A percentile compares a stretch with the other conserved stretches of the same genome.
Conservation (phyloP, 192 early-diverging fungal species). For the Umbelopsis sp. region DNA sequence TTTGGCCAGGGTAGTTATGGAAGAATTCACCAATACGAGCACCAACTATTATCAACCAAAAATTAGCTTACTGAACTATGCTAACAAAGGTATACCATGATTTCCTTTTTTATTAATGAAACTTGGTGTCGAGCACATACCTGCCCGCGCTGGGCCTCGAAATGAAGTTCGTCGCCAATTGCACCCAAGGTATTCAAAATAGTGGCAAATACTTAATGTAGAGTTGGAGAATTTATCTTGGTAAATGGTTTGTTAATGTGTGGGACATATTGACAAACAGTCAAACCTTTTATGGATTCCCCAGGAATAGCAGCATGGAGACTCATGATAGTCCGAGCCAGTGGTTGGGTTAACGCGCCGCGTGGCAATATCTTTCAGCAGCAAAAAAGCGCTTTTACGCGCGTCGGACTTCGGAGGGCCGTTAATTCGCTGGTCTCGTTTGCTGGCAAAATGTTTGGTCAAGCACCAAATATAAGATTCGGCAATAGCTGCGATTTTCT, state of each 20-base stretch:
- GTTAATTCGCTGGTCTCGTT: too few species aligned
- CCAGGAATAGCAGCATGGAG: conserved; percentile 7
- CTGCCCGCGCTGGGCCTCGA: conserved; percentile 25
- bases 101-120: too few species aligned
- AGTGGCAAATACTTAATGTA: neutral
- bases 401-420: too few species aligned
- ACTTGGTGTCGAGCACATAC: neutral
- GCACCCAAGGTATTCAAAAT: neutral
- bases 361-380: too few species aligned
- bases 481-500: too few species aligned
- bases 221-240: too few species aligned
- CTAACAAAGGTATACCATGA: too few species aligned
- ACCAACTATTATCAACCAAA: neutral
- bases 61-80: too few species aligned
- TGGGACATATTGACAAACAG: neutral
- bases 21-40: neutral
- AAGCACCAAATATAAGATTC: too few species aligned
- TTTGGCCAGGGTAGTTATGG: conserved; percentile 2
- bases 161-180: conserved; percentile 25
- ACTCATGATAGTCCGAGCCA: neutral
- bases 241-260: neutral
- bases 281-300: conserved; percentile 7
- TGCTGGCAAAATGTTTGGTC: too few species aligned
- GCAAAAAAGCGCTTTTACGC: too few species aligned
- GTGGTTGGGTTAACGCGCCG: neutral